phyloP scores from a whole-genome alignment of 345 rosid genomes.

The Eucalyptus regnans region DNA sequence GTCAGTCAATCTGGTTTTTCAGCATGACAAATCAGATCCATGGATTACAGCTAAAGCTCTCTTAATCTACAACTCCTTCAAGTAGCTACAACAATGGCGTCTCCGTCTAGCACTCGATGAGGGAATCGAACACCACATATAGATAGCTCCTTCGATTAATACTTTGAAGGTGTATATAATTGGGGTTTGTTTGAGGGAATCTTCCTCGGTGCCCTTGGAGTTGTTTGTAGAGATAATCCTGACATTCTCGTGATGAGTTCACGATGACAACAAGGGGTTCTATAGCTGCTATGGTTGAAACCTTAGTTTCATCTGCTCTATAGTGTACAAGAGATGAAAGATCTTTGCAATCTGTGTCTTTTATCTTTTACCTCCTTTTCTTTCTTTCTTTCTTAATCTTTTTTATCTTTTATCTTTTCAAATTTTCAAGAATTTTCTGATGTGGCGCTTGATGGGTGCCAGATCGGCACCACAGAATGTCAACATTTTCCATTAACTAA shows the following conservation, averaged over 20 bases:
- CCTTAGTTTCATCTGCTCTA: background rate
- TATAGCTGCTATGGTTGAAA: background rate
- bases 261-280: background rate
- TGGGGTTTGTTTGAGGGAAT: background rate
- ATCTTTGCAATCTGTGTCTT: background rate
- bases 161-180: background rate
- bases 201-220: background rate
- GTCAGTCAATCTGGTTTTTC: background rate
- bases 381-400: background rate
- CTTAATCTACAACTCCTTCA: background rate
- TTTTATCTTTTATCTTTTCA: background rate
- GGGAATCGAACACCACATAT: background rate
- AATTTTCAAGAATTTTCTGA: background rate
- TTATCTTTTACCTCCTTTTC: background rate
- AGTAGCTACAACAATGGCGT: background rate
- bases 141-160: background rate
- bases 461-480: rapidly evolving
- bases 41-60: background rate
- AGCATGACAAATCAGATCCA: background rate
- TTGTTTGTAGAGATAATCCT: background rate
- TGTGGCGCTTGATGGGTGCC: background rate
- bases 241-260: background rate
- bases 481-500: background rate
- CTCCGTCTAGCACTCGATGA: background rate
- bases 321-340: background rate